phyloP scores from a whole-genome alignment of 2,329 filamentous ascomycete genomes.

The Monosporascus sp. region DNA sequence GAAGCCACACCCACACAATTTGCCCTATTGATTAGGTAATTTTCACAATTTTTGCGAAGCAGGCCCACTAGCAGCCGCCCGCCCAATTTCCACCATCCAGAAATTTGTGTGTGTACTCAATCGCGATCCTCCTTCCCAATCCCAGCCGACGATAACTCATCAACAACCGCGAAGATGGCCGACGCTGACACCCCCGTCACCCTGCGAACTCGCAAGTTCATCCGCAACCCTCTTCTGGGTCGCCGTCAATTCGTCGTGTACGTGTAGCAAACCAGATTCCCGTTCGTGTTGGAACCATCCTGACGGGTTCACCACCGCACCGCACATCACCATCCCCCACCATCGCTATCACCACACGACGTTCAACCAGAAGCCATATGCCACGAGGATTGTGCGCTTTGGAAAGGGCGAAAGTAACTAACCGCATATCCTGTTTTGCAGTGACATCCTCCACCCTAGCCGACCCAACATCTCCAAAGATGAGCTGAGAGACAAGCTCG shows the following conservation, averaged over 20 bases:
- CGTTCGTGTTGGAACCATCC: conserved; percentile 10
- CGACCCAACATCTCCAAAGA: conserved; percentile 99
- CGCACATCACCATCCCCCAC: not conserved
- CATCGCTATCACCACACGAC: not conserved
- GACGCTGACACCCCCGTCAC: conserved; percentile 73
- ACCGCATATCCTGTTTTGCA: conserved; percentile 33
- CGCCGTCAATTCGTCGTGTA: conserved; percentile 99
- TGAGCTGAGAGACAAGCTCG: conserved; percentile 92
- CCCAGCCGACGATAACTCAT: not conserved
- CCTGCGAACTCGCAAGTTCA: conserved; percentile 99
- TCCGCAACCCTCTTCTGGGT: conserved; percentile 97
- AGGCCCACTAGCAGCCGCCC: not conserved
- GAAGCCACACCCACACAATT: not conserved
- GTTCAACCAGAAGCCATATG: not conserved
- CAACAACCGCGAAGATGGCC: conserved; percentile 69
- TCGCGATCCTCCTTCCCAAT: not conserved
- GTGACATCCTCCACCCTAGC: conserved; percentile 99
- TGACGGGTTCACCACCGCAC: not conserved
- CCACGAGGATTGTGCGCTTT: not conserved
- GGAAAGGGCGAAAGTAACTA: conserved; percentile 1
- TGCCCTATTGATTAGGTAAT: conserved; percentile 1
- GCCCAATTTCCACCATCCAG: not conserved
- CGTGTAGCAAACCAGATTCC: conserved; percentile 38
- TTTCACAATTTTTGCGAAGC: not conserved
- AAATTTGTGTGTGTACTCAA: not conserved